Evolutionary conservation across 140 eudicot species (phyloP), one percentile per base, ranked within the genome.

Genomic region (Cichorium intybus): DNA sequence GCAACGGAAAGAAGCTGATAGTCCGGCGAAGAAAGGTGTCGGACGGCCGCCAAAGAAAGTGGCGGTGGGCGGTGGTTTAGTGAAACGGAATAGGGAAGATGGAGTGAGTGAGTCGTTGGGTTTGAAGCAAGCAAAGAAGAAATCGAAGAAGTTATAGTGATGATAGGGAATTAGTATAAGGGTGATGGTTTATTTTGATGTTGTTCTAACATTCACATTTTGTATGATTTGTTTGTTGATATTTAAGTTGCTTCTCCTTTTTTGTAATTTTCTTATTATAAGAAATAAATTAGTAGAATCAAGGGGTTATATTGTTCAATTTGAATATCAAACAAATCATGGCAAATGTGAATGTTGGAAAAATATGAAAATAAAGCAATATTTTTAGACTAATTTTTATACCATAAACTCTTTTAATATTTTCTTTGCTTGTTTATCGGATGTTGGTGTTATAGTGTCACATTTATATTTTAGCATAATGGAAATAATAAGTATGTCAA

Each of bases 31-130:
- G 66, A 77, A 79, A 71, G 68, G 57, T 3, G 79, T 80, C 4
- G 95, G 87, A 24, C 60, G 90, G 58, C 96, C 90, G 12, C 95
- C 95, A 10, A 88, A 85, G 56, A 59, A 87, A 27, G 86, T 64
- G 14, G 80, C 79, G 3, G 60, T 46, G 6, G 20, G 7, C 2
- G 18, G 7, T 14, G 49, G 49, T 2, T 39, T 64, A 4, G 84
- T 84, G 2, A 88, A 88, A 50, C 79, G 94, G 59, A 68, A 70
- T 12, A 66, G 85, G 47, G 78, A 76, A 5, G 33, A 51, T 15
- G 80, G 67, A 1, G 85, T 76, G 28, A 22, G 72, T 9, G 83
- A 75, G 72, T n/a, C 74, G 0, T 60, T 76, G 47, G 68, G 62
- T 14, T 39, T 81, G 2, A 84, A 79, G 73, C 83, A 82, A 64